Percentiles rank a stretch among this genome's conserved stretches.
Evolutionary conservation across 1,284 basidiomycete genomes (phyloP).

Genomic region (Meira miltonrushii): DNA sequence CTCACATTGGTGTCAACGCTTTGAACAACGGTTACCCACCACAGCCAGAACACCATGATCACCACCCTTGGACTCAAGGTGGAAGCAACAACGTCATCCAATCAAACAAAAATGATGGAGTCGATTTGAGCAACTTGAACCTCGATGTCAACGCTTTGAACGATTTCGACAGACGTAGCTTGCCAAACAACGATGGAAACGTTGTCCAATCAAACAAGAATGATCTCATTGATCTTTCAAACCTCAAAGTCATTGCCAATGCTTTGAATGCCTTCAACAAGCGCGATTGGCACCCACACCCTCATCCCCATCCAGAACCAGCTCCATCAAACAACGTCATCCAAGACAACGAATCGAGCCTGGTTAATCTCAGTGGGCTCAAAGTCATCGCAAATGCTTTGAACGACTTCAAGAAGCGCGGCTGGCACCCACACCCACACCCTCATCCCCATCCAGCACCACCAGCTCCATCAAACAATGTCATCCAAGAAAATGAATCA

Average conservation of each 20-base stretch:
- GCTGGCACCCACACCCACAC: too few species aligned
- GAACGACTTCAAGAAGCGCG: neutral
- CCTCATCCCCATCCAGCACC: neutral
- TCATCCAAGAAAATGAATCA: too few species aligned
- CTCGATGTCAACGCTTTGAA: neutral
- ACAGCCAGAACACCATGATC: too few species aligned
- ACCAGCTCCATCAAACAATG: slow-evolving; percentile 1
- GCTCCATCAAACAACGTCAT: neutral
- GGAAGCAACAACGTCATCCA: too few species aligned
- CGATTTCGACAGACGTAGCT: neutral
- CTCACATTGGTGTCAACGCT: too few species aligned
- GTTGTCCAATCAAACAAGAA: neutral
- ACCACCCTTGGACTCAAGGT: too few species aligned
- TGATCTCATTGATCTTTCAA: neutral
- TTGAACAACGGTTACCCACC: too few species aligned
- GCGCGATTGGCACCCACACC: too few species aligned
- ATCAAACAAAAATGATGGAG: too few species aligned
- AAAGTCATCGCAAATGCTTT: neutral
- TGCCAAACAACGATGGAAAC: too few species aligned
- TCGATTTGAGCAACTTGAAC: neutral
- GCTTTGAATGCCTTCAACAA: neutral
- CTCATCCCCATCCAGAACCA: neutral
- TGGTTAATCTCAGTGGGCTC: neutral
- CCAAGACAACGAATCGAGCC: too few species aligned
- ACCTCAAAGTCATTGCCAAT: neutral